Conservation (phyloP, 2,329 filamentous ascomycete genomes). For the Zymoseptoria passerinii region DNA sequence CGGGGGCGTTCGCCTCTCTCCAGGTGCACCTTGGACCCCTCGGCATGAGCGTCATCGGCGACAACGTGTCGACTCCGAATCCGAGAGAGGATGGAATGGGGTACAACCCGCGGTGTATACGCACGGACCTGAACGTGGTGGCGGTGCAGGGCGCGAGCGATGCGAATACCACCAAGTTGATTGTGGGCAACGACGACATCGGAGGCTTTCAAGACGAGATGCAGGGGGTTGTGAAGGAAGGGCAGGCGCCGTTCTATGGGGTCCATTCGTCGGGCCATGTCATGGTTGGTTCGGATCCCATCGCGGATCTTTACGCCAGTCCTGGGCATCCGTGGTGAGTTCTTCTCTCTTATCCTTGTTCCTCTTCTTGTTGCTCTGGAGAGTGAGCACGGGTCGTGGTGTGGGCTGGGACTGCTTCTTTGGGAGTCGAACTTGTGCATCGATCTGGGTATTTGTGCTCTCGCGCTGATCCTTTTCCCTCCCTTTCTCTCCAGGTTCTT, state of each 20-base stretch:
- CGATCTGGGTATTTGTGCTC: not conserved
- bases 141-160: not conserved
- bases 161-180: constrained; percentile 8
- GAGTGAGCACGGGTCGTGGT: not conserved
- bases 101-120: constrained; percentile 16
- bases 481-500: not conserved
- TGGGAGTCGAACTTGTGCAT: not conserved
- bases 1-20: constrained; percentile 38
- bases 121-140: constrained; percentile 4
- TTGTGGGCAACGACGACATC: constrained; percentile 7
- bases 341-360: constrained; percentile 30
- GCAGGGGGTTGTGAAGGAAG: constrained; percentile 8
- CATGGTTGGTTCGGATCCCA: constrained; percentile 36
- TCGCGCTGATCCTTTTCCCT: not conserved
- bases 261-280: constrained; percentile 40
- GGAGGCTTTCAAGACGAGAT: constrained; percentile 11
- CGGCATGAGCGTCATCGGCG: constrained; percentile 1
- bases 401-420: not conserved
- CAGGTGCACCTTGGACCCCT: constrained; percentile 23
- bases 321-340: constrained; percentile 43
- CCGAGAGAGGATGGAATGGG: constrained; percentile 16
- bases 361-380: not conserved
- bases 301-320: constrained; percentile 34
- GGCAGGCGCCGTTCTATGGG: constrained; percentile 4
- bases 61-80: constrained; percentile 9